Evolutionary conservation across 441 rosid species (phyloP), one percentile per base, ranked within the genome.

Genomic region (Erysimum cheiri): DNA sequence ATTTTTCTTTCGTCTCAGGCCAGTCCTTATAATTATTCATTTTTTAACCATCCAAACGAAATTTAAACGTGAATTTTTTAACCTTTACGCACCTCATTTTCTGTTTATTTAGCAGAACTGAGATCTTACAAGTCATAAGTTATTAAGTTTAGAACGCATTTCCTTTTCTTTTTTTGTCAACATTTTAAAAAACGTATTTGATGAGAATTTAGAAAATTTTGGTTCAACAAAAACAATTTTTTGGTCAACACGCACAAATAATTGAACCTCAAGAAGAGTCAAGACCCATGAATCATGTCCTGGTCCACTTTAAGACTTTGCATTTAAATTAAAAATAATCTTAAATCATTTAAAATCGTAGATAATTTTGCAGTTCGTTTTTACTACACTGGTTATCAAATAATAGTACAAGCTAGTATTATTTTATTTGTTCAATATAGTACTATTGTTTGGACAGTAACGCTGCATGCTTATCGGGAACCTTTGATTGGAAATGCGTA

Each of bases 211-310:
- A 58, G 41, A 53, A 60, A 17, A 14, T 0, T 0, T 6, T 28
- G 43, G 53, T 29, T 57, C 15, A 37, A 31, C 24, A 26, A 29
- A 12, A 56, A 75, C 35, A 29, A 8, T 8, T 11, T 15, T 55
- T 32, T 15, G 5, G 79, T 75, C 79, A 75, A 75, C 71, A 75
- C 75, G 71, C 79, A 64, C 56, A 75, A 75, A 69, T 69, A 75
- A 69, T 63, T 58, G 67, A 69, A 74, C 50, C 41, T 37, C 15
- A 14, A 31, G 54, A 69, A 63, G 54, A 35, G 66, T 69, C 60
- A 48, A 69, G 32, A 26, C 55, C 49, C 0, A 62, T 48, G 29
- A 62, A 37, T 55, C 69, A 67, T 54, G 28, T 39, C 35, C n/a
- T 54, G 59, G 64, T 36, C 73, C 78, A 60, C 69, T 36, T 60